Base-by-base conservation (phyloP, 345 rosid genomes). In the Erodium maritimum region DNA sequence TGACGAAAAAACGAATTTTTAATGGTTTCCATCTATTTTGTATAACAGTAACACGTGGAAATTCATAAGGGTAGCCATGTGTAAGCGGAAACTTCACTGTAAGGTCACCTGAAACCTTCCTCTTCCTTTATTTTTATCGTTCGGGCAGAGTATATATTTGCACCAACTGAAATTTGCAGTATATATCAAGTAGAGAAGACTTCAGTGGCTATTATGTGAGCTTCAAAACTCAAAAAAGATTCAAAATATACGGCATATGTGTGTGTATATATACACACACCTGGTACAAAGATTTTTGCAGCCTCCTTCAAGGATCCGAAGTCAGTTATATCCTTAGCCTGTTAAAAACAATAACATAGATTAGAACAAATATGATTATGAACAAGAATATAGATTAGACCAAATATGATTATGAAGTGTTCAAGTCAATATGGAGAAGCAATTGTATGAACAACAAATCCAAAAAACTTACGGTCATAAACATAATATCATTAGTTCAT, bases 111-210 rank as follows among this genome's bases (percentile, higher is more conserved):
- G 60, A 70, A 81, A 69, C 83, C 86, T 72, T 84, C 96, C 16
- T 83, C 98, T 72, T 86, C 98, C 70, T 88, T 91, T 63, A 91
- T 86, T 77, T 83, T 91, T 68, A 91, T 77, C 23, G 88, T 84
- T 62, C 91, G 82, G 57, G 95, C 98, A 76, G 88, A 65, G 60
- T 73, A 88, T 56, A 91, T 33, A 12, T 88, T 77, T 21, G 96
- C 52, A 1, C 90, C 98, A 71, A 84, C 98, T 91, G 80, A 61
- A 65, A 73, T 62, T 25, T 29, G 23, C 23, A 58, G 24, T 24
- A 65, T 22, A n/a, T n/a, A n/a, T n/a, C 22, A 11, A 18, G 50
- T 19, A 29, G n/a, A 58, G 45, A 20, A n/a, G 20, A 25, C 9
- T 19, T 24, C 19, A 17, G n/a, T 3, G 3, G 10, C 22, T 17